Conservation (phyloP, 148 eudicot genomes). For the Chenopodium suecicum region DNA sequence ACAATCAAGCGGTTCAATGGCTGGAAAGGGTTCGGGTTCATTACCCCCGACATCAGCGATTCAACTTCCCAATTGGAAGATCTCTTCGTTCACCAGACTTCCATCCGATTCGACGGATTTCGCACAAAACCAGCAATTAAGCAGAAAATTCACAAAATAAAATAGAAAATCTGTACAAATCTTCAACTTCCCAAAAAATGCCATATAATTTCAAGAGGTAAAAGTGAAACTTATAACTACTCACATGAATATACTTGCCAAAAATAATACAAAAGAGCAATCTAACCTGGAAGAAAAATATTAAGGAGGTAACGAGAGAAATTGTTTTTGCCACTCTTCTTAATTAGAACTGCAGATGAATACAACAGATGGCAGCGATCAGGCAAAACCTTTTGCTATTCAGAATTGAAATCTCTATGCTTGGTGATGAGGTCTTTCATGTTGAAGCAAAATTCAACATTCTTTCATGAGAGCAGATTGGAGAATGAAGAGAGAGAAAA, state of each 20-base stretch:
- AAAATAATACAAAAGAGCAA: not conserved
- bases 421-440: too few relatives aligned
- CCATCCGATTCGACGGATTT: not conserved
- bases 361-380: slow-evolving; percentile 40
- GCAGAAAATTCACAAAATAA: too few relatives aligned
- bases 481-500: too few relatives aligned
- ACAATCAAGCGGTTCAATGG: not conserved
- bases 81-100: not conserved
- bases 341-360: slow-evolving; percentile 67
- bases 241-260: not conserved
- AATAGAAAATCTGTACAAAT: too few relatives aligned
- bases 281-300: slow-evolving; percentile 61
- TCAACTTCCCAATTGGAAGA: not conserved
- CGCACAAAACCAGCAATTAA: not conserved
- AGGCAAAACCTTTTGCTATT: slow-evolving; percentile 15
- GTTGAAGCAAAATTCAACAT: too few relatives aligned
- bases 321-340: slow-evolving; percentile 85
- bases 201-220: too few relatives aligned
- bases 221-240: too few relatives aligned
- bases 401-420: too few relatives aligned
- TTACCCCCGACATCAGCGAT: not conserved
- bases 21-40: not conserved
- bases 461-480: too few relatives aligned
- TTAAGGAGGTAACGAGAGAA: slow-evolving; percentile 90
- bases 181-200: too few relatives aligned